Evolutionary conservation across 2,329 filamentous ascomycete species (phyloP), one percentile per base, ranked within the genome.

Genomic region (Aaosphaeria pasadenensis): DNA sequence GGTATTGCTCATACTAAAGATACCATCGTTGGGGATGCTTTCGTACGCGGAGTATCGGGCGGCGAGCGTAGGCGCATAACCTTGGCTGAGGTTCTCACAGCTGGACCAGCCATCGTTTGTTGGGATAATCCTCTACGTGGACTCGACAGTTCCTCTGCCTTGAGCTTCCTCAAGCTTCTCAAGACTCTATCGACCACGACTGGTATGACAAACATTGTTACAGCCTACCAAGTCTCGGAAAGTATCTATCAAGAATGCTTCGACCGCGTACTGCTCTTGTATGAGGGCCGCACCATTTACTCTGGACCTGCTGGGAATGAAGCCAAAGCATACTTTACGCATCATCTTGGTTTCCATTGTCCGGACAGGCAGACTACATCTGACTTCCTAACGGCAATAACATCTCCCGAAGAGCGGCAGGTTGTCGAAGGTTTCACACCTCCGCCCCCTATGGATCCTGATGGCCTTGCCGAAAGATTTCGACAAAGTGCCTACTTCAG

Each of bases 41-140:
- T 78, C 49, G 74, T 87, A 0, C 77, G 85, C 4, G 84, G 86
- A 56, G 82, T 88, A 0, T 84, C 80, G 9, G 85, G 85, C 30
- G 85, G 86, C 30, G 85, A 88, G 64, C 71, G 84, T 5, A 88
- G 88, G 68, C 78, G 85, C 54, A 84, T 88, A 0, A 85, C 82
- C 33, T 11, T 36, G 9, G 33, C 33, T 11, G 33, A 36, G 33
- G 33, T 13, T 36, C 9, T 36, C 9, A 36, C 13, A 9, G 13
- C 9, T 13, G 33, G 33, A 36, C 9, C 33, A 11, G 9, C 9
- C 9, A 36, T 36, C 13, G 9, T 11, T 9, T 70, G 66, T 9
- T 76, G 73, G 74, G 74, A 76, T 48, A 88, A 88, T 72, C 83
- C 59, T 1, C 75, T 73, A 1, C 63, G 66, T 32, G 64, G 64